Evolutionary conservation across 768 basidiomycete genomes (phyloP), one percentile per base, ranked within the genome.

Genomic region (Boletus speciosus): DNA sequence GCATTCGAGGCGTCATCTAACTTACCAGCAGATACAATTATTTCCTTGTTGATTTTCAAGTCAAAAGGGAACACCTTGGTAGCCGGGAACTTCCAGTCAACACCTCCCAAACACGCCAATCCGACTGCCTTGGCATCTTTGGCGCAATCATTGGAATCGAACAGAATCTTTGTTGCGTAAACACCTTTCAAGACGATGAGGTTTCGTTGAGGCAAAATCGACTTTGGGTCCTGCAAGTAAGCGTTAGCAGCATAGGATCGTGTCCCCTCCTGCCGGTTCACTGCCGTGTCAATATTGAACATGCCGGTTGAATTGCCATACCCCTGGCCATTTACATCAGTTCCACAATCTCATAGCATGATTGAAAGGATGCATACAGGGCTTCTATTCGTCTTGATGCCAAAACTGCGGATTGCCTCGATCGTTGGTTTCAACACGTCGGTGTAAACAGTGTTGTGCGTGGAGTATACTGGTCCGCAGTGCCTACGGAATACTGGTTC

Each of bases 241-340:
- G 61, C 52, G 4, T 63, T 62, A 5, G 61, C 56, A 31, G 61
- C 61, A 12, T 62, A 62, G 10, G 57, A 63, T 44, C 61, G 43
- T 21, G 38, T 63, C 6, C 61, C 61, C 9, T 47, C 16, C 21
- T 51, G 8, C 12, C 61, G 53, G 5, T 62, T 44, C 37, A 63
- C 61, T 38, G 61, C 47, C 15, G 56, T 50, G 25, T 63, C 61
- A n/a, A 56, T 45, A 15, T 62, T 62, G 31, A 63, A 62, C 48
- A 60, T 60, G 5, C 59, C 59, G 11, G 59, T 60, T 2, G 59
- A 61, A 25, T 51, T 42, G 9, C 59, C 59, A 19, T 48, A 41
- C 32, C 59, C 59, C 59, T 60, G 45, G 5, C 2, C 11, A 3
- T 19, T 19, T n/a, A 19, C 11, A 21, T 60, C 25, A 61, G 48